Evolutionary conservation across 2,329 filamentous ascomycete species (phyloP).

Genomic region (Mollisiaceae sp.): DNA sequence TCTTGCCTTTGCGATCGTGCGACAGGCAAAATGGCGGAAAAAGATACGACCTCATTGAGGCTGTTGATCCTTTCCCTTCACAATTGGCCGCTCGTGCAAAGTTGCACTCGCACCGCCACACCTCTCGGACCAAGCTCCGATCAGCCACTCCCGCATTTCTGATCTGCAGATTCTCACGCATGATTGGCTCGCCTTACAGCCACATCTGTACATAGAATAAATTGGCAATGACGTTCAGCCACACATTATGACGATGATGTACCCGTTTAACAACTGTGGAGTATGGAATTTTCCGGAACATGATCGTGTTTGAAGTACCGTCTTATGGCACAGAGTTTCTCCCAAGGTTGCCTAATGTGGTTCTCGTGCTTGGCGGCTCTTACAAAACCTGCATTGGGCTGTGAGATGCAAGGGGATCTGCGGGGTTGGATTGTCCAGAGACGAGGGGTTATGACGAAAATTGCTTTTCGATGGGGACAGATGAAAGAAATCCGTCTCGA

Average conservation of each 20-base stretch:
- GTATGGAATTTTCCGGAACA: background rate
- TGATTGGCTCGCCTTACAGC: constrained; percentile 23
- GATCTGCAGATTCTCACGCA: background rate
- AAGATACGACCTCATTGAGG: background rate
- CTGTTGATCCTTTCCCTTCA: constrained; percentile 6
- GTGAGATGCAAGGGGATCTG: constrained; percentile 3
- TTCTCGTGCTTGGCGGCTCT: constrained; percentile 3
- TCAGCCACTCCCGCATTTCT: background rate
- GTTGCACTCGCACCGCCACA: background rate
- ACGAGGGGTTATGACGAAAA: constrained; percentile 11
- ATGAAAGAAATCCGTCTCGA: background rate
- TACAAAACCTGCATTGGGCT: constrained; percentile 3
- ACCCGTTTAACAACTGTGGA: constrained; percentile 1
- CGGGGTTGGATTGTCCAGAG: background rate
- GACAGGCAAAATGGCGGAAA: constrained; percentile 3
- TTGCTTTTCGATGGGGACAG: background rate
- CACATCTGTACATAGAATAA: constrained; percentile 7
- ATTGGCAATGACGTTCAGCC: constrained; percentile 16
- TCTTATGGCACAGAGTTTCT: constrained; percentile 3
- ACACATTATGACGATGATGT: constrained; percentile 19
- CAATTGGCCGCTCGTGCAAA: background rate
- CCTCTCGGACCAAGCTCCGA: background rate
- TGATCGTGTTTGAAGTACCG: background rate
- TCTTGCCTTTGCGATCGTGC: background rate
- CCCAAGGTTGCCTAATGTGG: background rate